Base-by-base conservation (phyloP, 2,329 filamentous ascomycete genomes). In the Paracoccidioides brasiliensis region DNA sequence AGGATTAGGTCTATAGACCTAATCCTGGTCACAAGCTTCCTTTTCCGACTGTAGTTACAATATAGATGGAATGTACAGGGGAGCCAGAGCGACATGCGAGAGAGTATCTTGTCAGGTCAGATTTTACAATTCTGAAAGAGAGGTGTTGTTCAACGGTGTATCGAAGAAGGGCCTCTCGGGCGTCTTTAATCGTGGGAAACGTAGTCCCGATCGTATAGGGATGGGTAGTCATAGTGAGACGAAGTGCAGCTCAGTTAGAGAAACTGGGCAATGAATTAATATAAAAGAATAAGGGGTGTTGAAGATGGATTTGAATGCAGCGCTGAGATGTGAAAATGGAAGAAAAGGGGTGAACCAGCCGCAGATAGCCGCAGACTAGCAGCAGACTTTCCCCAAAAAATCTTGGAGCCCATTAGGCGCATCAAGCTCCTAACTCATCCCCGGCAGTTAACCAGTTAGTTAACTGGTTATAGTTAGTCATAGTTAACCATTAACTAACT, bases 151-250 rank as follows among this genome's bases (percentile, higher is more conserved):
- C 37, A 5, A 57, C 54, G n/a, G 7, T 64, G 50, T 30, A 65
- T 67, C 50, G 66, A 61, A 10, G 64, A 58, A 41, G 65, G 41
- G 2, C 61, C 56, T 7, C 45, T 30, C 52, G 55, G 3, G 55
- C 55, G 35, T 54, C 55, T 52, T 57, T 35, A 48, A 57, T 57
- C 10, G 63, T 63, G 4, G 67, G 58, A 1, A 62, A 61, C 4
- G 64, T 64, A 8, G 67, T 71, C 0, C 70, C 68, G 3, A 68
- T 67, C 8, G 66, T 63, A 22, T 67, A 62, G 35, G 67, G 55
- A 7, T 55, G 55, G 37, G 44, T 14, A 33, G 45, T 35, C 45
- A 48, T 48, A 10, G 8, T 48, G 28, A 48, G 4, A 44, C 4
- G 28, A 15, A 44, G n/a, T 3, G 42, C 5, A 9, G 14, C 4